Percentiles rank a stretch among this genome's conserved stretches.
These are phyloP conservation scores for Leccinum longicurvipes DNA, from an alignment of 768 basidiomycete species.

Conservation along the genomic window DNA sequence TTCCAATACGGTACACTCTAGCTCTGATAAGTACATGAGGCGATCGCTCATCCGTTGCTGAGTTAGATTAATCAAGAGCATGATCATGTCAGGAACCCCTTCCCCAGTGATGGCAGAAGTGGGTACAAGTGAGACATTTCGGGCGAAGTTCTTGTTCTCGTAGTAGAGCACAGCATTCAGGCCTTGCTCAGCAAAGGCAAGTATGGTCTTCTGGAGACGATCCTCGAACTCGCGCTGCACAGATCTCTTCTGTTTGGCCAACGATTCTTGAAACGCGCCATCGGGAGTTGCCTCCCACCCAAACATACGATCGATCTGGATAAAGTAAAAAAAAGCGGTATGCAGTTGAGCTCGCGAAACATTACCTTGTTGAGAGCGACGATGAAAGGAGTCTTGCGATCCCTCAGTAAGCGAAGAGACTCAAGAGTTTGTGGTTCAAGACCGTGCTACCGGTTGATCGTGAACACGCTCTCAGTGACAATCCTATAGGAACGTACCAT, in stretches of 20 bases:
- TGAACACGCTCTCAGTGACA: background rate
- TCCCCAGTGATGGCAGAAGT: constrained; percentile 98
- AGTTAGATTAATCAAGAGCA: constrained; percentile 94
- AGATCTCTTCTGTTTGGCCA: constrained; percentile 72
- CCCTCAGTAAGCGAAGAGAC: constrained; percentile 85
- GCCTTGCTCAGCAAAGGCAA: constrained; percentile 98
- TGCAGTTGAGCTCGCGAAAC: background rate
- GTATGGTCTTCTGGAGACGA: constrained; percentile 75
- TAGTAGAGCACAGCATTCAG: constrained; percentile 95
- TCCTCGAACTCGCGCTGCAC: constrained; percentile 93
- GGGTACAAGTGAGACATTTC: constrained; percentile 94
- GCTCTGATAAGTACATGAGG: constrained; percentile 95
- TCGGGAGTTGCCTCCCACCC: constrained; percentile 91
- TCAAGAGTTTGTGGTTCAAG: constrained; percentile 98
- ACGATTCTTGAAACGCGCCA: constrained; percentile 87
- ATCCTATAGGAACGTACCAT: constrained; percentile 52
- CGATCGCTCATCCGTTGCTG: constrained; percentile 97
- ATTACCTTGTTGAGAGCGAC: constrained; percentile 93
- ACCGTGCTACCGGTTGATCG: constrained; percentile 65
- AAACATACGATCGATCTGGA: constrained; percentile 94
- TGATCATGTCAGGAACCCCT: constrained; percentile 99
- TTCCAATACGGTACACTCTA: constrained; percentile 97
- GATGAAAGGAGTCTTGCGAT: constrained; percentile 96
- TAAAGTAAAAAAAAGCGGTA: constrained; percentile 10
- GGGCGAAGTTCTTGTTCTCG: constrained; percentile 92